phyloP scores from a whole-genome alignment of 441 rosid species.

The Bruguiera hainesii region DNA sequence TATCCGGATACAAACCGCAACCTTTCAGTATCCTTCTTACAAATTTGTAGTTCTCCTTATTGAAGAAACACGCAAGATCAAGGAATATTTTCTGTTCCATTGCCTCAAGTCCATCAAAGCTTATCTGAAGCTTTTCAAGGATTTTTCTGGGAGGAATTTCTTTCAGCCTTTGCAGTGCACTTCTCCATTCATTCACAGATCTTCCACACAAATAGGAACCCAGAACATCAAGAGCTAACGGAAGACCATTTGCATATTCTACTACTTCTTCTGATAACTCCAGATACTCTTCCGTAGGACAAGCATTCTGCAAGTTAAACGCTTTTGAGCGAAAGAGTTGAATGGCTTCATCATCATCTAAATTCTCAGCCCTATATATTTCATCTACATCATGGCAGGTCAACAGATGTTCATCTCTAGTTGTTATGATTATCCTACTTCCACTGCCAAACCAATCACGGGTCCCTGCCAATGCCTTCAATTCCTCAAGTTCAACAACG shows the following conservation, averaged over 20 bases:
- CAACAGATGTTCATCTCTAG: slow-evolving; percentile 22
- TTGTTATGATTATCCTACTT: slow-evolving; percentile 26
- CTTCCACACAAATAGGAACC: slow-evolving; percentile 12
- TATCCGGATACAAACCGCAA: slow-evolving; percentile 15
- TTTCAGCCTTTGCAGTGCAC: slow-evolving; percentile 11
- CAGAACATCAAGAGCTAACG: slow-evolving; percentile 18
- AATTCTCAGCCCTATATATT: slow-evolving; percentile 5
- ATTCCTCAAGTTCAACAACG: slow-evolving; percentile 5
- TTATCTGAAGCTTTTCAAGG: slow-evolving; percentile 16
- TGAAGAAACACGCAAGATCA: slow-evolving; percentile 24
- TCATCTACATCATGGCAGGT: slow-evolving; percentile 1
- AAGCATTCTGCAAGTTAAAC: not conserved
- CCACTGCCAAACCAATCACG: slow-evolving; percentile 22
- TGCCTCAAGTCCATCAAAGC: slow-evolving; percentile 23
- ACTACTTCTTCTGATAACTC: not conserved
- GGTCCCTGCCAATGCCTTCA: slow-evolving; percentile 11
- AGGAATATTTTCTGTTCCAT: slow-evolving; percentile 16
- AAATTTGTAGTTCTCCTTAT: slow-evolving; percentile 6
- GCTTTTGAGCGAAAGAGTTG: slow-evolving; percentile 17
- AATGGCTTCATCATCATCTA: slow-evolving; percentile 2
- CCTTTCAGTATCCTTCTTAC: slow-evolving; percentile 16
- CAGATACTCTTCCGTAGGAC: slow-evolving; percentile 3
- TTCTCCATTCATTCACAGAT: slow-evolving; percentile 9
- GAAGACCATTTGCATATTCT: slow-evolving; percentile 17
- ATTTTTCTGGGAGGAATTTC: slow-evolving; percentile 18